Conservation (phyloP, 116 monocot genomes). For the Posidonia oceanica region DNA sequence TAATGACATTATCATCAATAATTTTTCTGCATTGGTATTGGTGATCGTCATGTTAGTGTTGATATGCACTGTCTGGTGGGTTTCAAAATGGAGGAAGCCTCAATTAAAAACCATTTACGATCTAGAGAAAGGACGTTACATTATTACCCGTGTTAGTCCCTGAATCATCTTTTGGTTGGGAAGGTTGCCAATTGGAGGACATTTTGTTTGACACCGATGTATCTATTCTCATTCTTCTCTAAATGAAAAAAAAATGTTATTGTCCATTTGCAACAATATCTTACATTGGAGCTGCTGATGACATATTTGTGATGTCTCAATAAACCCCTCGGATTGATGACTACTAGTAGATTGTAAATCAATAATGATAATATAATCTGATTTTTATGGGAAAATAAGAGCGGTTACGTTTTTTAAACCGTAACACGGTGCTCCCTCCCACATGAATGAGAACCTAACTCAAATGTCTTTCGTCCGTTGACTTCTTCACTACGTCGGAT, state of each 20-base stretch:
- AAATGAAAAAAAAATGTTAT: too few relatives aligned
- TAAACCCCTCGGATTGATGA: background rate
- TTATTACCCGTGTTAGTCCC: conserved; percentile 32
- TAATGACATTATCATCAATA: conserved; percentile 1
- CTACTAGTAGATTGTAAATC: background rate
- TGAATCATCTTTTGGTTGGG: conserved; percentile 1
- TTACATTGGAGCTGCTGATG: too few relatives aligned
- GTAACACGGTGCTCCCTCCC: too few relatives aligned
- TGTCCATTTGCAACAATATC: too few relatives aligned
- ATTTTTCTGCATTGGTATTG: conserved; percentile 6
- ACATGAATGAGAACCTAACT: too few relatives aligned
- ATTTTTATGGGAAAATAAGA: background rate
- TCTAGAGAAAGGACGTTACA: conserved; percentile 81
- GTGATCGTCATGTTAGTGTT: conserved; percentile 17
- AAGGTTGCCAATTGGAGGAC: background rate
- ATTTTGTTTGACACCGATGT: background rate
- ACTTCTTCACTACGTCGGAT: too few relatives aligned
- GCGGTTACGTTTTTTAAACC: too few relatives aligned
- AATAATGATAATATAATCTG: background rate
- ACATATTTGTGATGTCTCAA: background rate
- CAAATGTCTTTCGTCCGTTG: too few relatives aligned
- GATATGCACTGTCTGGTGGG: conserved; percentile 17
- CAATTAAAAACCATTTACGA: conserved; percentile 74
- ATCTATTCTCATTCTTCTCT: background rate
- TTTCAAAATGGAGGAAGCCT: conserved; percentile 53